phyloP scores from a whole-genome alignment of 345 rosid genomes.

The Rhodamnia rubescens region DNA sequence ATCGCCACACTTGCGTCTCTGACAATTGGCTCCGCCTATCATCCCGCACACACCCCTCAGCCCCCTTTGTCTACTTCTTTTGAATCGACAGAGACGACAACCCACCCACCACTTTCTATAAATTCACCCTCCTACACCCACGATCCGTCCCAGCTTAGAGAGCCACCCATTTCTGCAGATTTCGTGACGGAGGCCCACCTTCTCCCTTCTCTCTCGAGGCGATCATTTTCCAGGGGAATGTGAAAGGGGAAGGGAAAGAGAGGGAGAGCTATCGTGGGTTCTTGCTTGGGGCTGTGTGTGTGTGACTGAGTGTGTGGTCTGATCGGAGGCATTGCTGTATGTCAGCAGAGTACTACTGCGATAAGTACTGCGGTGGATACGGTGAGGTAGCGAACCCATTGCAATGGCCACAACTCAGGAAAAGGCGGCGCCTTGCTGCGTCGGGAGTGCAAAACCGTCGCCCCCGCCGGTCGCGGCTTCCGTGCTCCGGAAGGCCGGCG shows the following conservation, averaged over 20 bases:
- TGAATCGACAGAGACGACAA: neutral
- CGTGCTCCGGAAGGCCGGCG: neutral
- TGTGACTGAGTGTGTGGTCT: neutral
- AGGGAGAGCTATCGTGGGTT: neutral
- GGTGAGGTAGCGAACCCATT: constrained; percentile 33
- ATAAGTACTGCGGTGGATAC: constrained; percentile 5
- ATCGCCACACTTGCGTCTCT: neutral
- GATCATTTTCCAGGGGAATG: neutral
- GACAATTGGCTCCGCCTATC: neutral
- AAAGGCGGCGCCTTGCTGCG: constrained; percentile 51
- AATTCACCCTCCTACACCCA: neutral
- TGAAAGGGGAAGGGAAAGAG: neutral
- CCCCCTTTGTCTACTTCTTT: neutral
- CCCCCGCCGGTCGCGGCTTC: neutral
- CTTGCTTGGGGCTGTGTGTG: neutral
- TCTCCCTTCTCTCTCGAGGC: neutral
- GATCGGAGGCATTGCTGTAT: constrained; percentile 28
- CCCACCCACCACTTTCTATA: neutral
- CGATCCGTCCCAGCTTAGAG: neutral
- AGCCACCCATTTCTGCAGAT: neutral
- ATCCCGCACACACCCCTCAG: neutral
- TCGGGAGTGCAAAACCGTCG: constrained; percentile 1
- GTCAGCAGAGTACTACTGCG: constrained; percentile 32
- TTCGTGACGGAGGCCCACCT: neutral
- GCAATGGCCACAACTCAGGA: constrained; percentile 68